Conservation (phyloP, 2,329 filamentous ascomycete genomes). For the Curvularia verruculosa region DNA sequence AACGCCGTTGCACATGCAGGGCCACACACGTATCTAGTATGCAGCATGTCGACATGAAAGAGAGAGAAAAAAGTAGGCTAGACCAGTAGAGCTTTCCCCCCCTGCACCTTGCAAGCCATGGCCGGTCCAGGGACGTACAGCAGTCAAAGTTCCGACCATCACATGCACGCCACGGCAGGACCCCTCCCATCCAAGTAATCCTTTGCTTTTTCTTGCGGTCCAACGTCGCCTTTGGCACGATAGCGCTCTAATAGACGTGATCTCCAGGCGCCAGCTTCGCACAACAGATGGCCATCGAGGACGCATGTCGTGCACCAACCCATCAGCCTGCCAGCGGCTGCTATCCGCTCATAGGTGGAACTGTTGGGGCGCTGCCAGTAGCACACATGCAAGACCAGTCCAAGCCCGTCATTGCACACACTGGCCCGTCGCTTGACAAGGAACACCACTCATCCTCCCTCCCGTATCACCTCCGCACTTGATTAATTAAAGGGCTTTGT, state of each 20-base stretch:
- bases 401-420: constrained; percentile 18
- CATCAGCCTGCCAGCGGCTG: constrained; percentile 33
- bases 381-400: constrained; percentile 30
- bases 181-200: constrained; percentile 36
- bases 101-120: background rate
- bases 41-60: constrained; percentile 3
- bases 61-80: background rate
- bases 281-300: constrained; percentile 20
- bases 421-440: constrained; percentile 15
- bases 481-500: constrained; percentile 6
- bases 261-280: constrained; percentile 21
- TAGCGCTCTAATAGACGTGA: constrained; percentile 35
- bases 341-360: constrained; percentile 33
- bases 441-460: constrained; percentile 23
- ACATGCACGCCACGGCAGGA: constrained; percentile 4
- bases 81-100: constrained; percentile 10
- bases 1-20: constrained; percentile 30
- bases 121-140: constrained; percentile 1
- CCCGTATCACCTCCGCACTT: constrained; percentile 9
- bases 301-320: constrained; percentile 31
- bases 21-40: too few species aligned
- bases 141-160: background rate
- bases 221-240: constrained; percentile 14
- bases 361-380: constrained; percentile 39
- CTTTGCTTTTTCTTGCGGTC: constrained; percentile 32